Evolutionary conservation across 345 rosid species (phyloP).

Genomic region (Bruguiera sexangula): DNA sequence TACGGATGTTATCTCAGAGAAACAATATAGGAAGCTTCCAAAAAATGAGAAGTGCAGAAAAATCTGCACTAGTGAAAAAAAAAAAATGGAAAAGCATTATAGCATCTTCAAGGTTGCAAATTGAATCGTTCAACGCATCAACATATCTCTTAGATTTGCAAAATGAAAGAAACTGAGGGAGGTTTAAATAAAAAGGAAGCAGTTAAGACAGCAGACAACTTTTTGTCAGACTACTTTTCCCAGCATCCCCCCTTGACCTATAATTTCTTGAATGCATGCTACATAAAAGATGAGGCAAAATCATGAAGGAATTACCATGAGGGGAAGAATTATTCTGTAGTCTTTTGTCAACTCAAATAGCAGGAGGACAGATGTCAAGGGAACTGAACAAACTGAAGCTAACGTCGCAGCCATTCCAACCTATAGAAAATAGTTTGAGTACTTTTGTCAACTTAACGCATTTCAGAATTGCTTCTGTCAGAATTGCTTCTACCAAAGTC

Average conservation of each 20-base stretch:
- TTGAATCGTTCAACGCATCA: no score
- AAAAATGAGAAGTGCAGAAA: slow-evolving; percentile 8
- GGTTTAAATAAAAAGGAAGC: neutral
- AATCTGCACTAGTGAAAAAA: neutral
- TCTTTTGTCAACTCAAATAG: slow-evolving; percentile 94
- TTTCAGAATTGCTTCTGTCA: neutral
- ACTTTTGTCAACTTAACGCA: slow-evolving; percentile 14
- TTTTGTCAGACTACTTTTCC: neutral
- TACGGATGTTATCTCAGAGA: neutral
- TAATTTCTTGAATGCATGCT: neutral
- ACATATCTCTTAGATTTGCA: neutral
- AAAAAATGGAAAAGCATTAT: neutral
- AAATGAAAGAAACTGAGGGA: neutral
- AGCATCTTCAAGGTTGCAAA: no score
- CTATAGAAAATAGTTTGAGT: slow-evolving; percentile 40
- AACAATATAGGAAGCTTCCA: no score
- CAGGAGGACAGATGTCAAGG: slow-evolving; percentile 89
- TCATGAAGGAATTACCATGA: slow-evolving; percentile 59
- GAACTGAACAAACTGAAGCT: slow-evolving; percentile 98
- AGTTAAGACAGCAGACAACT: neutral
- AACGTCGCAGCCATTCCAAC: slow-evolving; percentile 99
- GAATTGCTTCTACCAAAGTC: slow-evolving; percentile 1
- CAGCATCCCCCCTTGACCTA: neutral
- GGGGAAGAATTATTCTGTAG: slow-evolving; percentile 95
- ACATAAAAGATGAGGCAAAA: slow-evolving; percentile 14